These are phyloP conservation scores for Aspergillus homomorphus DNA, from an alignment of 495 filamentous ascomycete species.

Conservation along the genomic window DNA sequence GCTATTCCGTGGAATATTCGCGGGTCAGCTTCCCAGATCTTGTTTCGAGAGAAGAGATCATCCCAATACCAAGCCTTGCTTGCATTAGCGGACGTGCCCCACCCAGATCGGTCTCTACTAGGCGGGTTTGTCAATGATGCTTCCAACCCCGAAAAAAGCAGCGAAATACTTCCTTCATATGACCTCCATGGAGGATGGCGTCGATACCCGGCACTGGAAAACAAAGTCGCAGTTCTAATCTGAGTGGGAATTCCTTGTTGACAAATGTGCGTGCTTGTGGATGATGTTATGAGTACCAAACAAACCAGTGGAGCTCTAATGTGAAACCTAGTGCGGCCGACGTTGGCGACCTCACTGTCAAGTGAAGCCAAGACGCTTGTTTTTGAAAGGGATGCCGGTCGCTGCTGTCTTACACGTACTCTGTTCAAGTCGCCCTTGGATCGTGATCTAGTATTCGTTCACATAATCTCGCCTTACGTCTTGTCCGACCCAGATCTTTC, in stretches of 20 bases:
- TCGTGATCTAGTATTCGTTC: neutral
- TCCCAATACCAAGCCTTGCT: neutral
- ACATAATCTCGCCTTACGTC: neutral
- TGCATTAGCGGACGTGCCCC: neutral
- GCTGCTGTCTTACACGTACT: neutral
- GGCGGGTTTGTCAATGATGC: neutral
- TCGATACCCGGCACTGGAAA: neutral
- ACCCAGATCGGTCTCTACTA: neutral
- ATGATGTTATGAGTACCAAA: no score
- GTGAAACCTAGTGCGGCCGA: neutral
- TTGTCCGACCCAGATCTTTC: neutral
- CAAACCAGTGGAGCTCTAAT: neutral
- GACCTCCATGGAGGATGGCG: neutral
- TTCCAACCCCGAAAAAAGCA: neutral
- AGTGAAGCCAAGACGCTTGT: neutral
- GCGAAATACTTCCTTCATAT: neutral
- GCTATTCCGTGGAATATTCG: neutral
- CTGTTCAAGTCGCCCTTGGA: neutral
- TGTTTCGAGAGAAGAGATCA: neutral
- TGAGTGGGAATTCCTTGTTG: neutral
- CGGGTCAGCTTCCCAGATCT: neutral
- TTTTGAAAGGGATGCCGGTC: neutral
- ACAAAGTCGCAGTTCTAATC: neutral
- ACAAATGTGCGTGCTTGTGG: neutral
- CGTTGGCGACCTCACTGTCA: neutral